Percentiles rank a stretch among this genome's conserved stretches.
These are phyloP conservation scores for Polygonum maritimum DNA, from an alignment of 148 eudicot species.

Conservation along the genomic window DNA sequence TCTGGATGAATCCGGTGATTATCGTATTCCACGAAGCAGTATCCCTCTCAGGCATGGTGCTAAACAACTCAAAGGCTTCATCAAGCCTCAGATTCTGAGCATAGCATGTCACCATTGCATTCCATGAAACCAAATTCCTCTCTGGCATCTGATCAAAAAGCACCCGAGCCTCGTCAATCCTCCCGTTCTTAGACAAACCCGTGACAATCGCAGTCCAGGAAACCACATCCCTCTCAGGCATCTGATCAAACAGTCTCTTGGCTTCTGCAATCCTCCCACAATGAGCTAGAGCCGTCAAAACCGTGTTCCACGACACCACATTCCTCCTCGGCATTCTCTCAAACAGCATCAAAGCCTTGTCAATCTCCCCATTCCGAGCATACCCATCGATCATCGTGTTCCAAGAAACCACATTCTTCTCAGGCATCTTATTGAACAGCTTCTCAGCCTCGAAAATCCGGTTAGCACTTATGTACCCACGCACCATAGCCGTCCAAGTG, in stretches of 20 bases:
- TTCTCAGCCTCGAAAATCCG: conserved; percentile 21
- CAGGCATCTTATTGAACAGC: conserved; percentile 27
- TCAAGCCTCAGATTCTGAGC: conserved; percentile 19
- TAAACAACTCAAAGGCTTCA: conserved; percentile 22
- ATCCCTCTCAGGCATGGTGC: conserved; percentile 26
- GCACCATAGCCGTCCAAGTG: conserved; percentile 38
- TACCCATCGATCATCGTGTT: conserved; percentile 26
- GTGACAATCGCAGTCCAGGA: conserved; percentile 20
- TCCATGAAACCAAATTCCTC: conserved; percentile 19
- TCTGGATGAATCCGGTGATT: conserved; percentile 23
- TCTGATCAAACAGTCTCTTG: conserved; percentile 15
- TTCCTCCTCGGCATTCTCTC: conserved; percentile 17
- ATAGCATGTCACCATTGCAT: conserved; percentile 19
- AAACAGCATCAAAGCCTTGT: conserved; percentile 15
- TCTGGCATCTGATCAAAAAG: conserved; percentile 17
- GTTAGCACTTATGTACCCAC: conserved; percentile 20
- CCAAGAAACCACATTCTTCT: conserved; percentile 23
- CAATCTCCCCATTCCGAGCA: conserved; percentile 9
- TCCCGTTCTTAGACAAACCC: conserved; percentile 17
- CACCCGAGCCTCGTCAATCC: conserved; percentile 20
- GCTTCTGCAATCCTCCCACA: conserved; percentile 21
- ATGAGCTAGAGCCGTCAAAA: conserved; percentile 12
- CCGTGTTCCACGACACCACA: conserved; percentile 19
- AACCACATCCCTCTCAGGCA: conserved; percentile 18
- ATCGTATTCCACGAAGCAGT: conserved; percentile 27